Base-by-base conservation (phyloP, 192 early-diverging fungal species). In the Coemansia sp. region DNA sequence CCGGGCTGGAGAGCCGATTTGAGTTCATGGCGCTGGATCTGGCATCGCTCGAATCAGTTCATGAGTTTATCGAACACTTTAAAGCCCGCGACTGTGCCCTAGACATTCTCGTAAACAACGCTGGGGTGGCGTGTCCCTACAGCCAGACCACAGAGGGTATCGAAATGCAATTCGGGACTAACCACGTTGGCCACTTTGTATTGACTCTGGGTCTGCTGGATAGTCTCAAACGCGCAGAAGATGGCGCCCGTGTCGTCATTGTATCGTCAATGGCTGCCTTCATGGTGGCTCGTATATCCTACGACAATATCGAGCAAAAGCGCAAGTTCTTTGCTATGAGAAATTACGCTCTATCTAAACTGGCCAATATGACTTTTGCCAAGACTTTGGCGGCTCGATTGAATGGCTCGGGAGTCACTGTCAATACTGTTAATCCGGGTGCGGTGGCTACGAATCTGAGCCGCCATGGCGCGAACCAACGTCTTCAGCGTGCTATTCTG, bases 131-230 rank as follows among this genome's bases (percentile, higher is more conserved):
- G n/a, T 42, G 67, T 14, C 86, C 89, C 4, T 87, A 75, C 45
- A 57, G 61, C 2, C 75, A 85, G 19, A 69, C 82, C 42, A 66
- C 46, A 14, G 80, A 90, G 23, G 85, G 85, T n/a, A 85, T 90
- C 31, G 89, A 89, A 67, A 50, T 63, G 37, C 88, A 89, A 60
- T 83, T 88, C 34, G 77, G 72, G 2, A 86, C 86, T 15, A 90
- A 90, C 75, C 86, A 89, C 55, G 38, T 90, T n/a, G 88, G 74
- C 21, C 78, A 74, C 23, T 73, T 72, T 62, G 63, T 53, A 0
- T 66, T 84, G 59, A 84, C 67, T n/a, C 59, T 46, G 12, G 39
- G 67, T 19, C 36, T 82, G 25, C 69, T 70, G 2, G 60, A 67
- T 19, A 15, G 46, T 15, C 72, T 66, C n/a, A 68, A 64, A n/a